A percentile compares a stretch with the other conserved stretches of the same genome.
Conservation (phyloP, 140 eudicot genomes). For the Anethum foeniculum region DNA sequence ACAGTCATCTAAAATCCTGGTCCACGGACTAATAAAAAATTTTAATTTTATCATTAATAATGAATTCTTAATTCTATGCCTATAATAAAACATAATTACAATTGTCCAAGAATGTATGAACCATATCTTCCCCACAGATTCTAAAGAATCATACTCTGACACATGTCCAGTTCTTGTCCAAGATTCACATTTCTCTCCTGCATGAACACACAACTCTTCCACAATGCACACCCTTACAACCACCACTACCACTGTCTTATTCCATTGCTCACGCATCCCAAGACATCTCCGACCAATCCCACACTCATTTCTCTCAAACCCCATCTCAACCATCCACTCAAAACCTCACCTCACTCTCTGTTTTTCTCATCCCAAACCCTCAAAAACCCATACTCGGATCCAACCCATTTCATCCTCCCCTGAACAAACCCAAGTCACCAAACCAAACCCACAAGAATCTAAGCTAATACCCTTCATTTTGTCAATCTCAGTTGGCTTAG, state of each 20-base stretch:
- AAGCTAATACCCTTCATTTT: conserved; percentile 47
- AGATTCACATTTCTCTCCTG: neutral
- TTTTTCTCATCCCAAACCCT: conserved; percentile 20
- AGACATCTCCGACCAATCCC: conserved; percentile 26
- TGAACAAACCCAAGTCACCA: conserved; percentile 8
- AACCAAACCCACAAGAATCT: conserved; percentile 42
- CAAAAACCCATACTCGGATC: conserved; percentile 19
- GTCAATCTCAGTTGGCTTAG: conserved; percentile 50
- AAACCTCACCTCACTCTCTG: neutral
- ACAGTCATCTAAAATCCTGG: too few relatives aligned
- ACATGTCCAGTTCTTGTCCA: neutral
- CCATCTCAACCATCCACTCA: conserved; percentile 23
- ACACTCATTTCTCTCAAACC: conserved; percentile 15
- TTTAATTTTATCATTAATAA: too few relatives aligned
- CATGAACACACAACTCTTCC: neutral
- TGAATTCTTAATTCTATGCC: too few relatives aligned
- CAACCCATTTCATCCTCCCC: conserved; percentile 20
- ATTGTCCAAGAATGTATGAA: neutral
- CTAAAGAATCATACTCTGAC: neutral
- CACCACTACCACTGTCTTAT: conserved; percentile 5
- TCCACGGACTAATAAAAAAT: too few relatives aligned
- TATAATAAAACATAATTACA: too few relatives aligned
- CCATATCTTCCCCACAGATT: neutral
- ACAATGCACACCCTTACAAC: conserved; percentile 52
- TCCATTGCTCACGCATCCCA: conserved; percentile 20